Base-by-base conservation (phyloP, 768 basidiomycete species). In the Podaxis sp. region DNA sequence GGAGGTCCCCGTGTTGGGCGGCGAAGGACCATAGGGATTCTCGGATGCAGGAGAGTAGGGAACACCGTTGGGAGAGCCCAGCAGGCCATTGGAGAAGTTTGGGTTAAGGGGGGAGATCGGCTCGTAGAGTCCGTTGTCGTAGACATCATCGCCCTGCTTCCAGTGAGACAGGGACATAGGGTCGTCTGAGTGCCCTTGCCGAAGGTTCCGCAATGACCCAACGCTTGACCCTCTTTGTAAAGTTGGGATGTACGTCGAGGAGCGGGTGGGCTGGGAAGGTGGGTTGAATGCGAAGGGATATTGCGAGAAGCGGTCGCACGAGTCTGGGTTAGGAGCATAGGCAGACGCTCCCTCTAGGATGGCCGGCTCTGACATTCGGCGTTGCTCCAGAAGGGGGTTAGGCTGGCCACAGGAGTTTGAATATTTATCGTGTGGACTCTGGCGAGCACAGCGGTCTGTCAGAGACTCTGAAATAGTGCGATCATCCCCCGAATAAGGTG, bases 351-450 rank as follows among this genome's bases (percentile, higher is more conserved):
- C 66, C 55, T 70, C 67, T 62, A 80, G 76, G 63, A 82, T 74
- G 57, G 82, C 73, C 50, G 87, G 85, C 69, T 88, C 86, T 67
- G 87, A 88, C 83, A 87, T 85, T 71, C 87, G 83, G 68, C 86
- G 78, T 56, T 84, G 83, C 74, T 86, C 85, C 60, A 81, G 72
- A 63, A 77, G 69, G 60, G 74, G 64, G 67, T 66, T 68, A 67
- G 72, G 66, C 65, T 70, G 62, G 68, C 73, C 66, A 51, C 50
- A 59, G 27, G 58, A 42, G 69, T 72, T 72, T 63, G 73, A 68
- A 68, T 71, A 76, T 67, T 76, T 74, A 64, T 74, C 72, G 35
- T 69, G 53, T 50, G 66, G 57, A 61, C 59, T 63, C 51, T 66
- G 63, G 69, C 76, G 79, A 71, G 77, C 70, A 72, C 74, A 73